Conservation (phyloP, 2,329 filamentous ascomycete genomes). For the Botryotinia narcissicola region DNA sequence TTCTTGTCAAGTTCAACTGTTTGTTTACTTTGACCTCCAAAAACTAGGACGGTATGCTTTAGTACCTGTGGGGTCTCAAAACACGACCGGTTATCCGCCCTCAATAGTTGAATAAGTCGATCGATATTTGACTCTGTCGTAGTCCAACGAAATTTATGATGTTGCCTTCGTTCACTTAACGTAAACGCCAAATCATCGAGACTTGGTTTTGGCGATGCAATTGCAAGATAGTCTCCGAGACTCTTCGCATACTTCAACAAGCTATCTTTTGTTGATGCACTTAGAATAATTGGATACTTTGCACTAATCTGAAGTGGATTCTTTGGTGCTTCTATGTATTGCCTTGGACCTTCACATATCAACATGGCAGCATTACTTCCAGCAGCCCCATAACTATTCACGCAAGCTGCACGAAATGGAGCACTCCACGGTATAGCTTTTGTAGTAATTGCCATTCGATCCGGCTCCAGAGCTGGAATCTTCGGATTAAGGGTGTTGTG, state of each 20-base stretch:
- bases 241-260: neutral
- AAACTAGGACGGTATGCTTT: constrained; percentile 41
- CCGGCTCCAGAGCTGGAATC: constrained; percentile 1
- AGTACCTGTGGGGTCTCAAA: neutral
- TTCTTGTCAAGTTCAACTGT: constrained; percentile 21
- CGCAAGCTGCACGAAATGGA: constrained; percentile 16
- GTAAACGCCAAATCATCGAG: neutral
- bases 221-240: neutral
- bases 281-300: constrained; percentile 2
- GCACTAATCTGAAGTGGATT: neutral
- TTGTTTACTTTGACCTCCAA: constrained; percentile 27
- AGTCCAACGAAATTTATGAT: neutral
- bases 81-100: neutral
- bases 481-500: constrained; percentile 40
- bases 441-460: neutral
- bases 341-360: constrained; percentile 17
- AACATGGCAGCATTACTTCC: constrained; percentile 30
- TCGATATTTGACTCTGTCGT: neutral
- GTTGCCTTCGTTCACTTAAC: neutral
- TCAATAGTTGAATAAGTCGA: neutral
- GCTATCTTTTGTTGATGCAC: neutral
- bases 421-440: neutral
- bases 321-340: neutral
- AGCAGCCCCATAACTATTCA: constrained; percentile 33
- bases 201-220: neutral